Evolutionary conservation across 2,329 filamentous ascomycete species (phyloP), one percentile per base, ranked within the genome.

Genomic region (Fusarium subtropicale): DNA sequence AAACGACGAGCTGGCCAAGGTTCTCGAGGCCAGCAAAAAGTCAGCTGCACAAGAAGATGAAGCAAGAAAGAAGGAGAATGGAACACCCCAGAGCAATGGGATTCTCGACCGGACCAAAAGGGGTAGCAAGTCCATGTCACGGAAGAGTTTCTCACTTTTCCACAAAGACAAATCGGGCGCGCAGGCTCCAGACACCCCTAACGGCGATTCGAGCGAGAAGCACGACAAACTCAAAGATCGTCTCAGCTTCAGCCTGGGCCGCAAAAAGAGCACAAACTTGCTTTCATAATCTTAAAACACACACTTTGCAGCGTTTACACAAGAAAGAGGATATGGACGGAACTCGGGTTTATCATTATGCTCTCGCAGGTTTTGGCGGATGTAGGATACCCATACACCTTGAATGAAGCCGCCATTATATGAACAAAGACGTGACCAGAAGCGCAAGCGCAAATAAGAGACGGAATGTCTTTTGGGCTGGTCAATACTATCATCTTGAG

Each of bases 121-220:
- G 56, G 88, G 88, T 12, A 93, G 90, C 78, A 95, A 92, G 81
- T 94, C 92, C 68, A 86, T 97, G 82, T 88, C 92, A 50, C 88
- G 90, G 67, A 93, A 91, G 79, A 91, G 92, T 71, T 90, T 92
- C 74, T 87, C 86, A 33, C 91, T 92, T 75, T 80, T 90, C 42
- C 73, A 85, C 72, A 88, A 87, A 65, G 85, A 87, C 65, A 85
- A 81, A 76, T 72, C 66, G 70, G 74, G 64, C 26, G 71, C 71
- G 26, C 75, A 71, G 22, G 71, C 75, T 34, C 38, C 68, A n/a
- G 57, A 62, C 26, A 55, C 64, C 45, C 45, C 68, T 36, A 75
- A 73, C 39, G 64, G 69, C 47, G 71, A 73, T 34, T 15, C 63
- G n/a, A 33, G 58, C 52, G 73, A 74, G 31, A 87, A 86, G 76